phyloP scores from a whole-genome alignment of 495 filamentous ascomycete species.

The Neurospora hispaniola region DNA sequence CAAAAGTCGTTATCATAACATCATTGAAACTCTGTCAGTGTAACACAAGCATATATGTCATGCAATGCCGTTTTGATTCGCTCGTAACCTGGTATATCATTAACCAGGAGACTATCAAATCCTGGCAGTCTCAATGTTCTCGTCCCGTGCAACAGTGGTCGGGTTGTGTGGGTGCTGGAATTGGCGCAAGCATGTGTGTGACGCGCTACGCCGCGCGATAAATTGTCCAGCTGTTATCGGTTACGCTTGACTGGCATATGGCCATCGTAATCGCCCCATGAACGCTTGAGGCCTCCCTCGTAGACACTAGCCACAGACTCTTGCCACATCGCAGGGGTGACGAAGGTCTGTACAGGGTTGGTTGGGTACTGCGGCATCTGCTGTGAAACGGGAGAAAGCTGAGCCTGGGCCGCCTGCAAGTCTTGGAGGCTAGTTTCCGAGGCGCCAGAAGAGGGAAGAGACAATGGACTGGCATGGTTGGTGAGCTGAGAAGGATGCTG shows the following conservation, averaged over 20 bases:
- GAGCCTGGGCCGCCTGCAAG: conserved; percentile 35
- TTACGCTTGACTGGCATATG: conserved; percentile 18
- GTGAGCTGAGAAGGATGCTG: conserved; percentile 28
- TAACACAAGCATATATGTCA: not conserved
- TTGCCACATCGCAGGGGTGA: conserved; percentile 95
- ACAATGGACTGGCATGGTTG: conserved; percentile 32
- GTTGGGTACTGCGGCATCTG: conserved; percentile 44
- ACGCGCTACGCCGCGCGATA: not conserved
- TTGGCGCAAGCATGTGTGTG: not conserved
- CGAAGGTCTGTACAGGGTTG: conserved; percentile 50
- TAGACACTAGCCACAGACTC: conserved; percentile 86
- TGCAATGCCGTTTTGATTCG: not conserved
- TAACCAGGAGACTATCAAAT: not conserved
- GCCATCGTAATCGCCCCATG: conserved; percentile 50
- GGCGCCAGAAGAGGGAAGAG: conserved; percentile 32
- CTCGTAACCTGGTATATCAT: not conserved
- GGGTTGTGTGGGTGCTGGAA: not conserved
- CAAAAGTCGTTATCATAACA: not conserved
- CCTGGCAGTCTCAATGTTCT: not conserved
- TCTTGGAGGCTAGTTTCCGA: conserved; percentile 43
- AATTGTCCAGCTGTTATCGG: not conserved
- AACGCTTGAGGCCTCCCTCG: conserved; percentile 65
- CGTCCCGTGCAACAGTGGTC: not conserved
- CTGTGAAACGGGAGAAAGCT: conserved; percentile 44
- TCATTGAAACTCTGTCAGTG: not conserved